Evolutionary conservation across 805 yeast genomes (phyloP).

Genomic region (Monosporozyma aerobia): DNA sequence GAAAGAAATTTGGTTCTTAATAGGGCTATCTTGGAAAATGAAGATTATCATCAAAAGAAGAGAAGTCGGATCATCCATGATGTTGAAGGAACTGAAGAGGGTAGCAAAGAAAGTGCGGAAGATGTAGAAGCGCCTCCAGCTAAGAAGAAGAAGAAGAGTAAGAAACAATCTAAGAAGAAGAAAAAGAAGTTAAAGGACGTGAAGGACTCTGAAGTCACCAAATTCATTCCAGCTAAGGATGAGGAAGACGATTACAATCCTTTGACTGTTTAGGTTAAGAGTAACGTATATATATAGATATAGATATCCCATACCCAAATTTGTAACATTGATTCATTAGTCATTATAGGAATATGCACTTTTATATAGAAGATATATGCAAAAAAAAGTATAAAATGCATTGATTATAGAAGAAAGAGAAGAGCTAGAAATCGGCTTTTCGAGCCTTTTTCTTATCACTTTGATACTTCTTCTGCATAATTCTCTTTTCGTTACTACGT

Average conservation of each 20-base stretch:
- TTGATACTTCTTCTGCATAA: slow-evolving; percentile 30
- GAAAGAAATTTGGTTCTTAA: slow-evolving; percentile 57
- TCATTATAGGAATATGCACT: background rate
- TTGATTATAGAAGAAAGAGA: background rate
- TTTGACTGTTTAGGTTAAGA: background rate
- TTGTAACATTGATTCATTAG: background rate
- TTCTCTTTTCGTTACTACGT: slow-evolving; percentile 29
- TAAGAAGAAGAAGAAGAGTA: slow-evolving; percentile 10
- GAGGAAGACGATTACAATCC: slow-evolving; percentile 21
- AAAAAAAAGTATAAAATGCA: background rate
- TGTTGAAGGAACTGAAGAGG: slow-evolving; percentile 17
- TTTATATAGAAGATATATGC: background rate
- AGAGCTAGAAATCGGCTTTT: background rate
- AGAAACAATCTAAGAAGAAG: slow-evolving; percentile 14
- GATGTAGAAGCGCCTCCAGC: slow-evolving; percentile 8
- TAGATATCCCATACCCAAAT: background rate
- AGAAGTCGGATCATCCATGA: slow-evolving; percentile 21
- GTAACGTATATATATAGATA: background rate
- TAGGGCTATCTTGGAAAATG: slow-evolving; percentile 40
- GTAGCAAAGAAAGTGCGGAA: slow-evolving; percentile 8
- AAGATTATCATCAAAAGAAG: slow-evolving; percentile 21
- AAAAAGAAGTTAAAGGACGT: background rate
- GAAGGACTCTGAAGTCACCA: background rate
- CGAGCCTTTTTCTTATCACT: slow-evolving; percentile 34
- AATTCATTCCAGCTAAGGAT: slow-evolving; percentile 9